These are phyloP conservation scores for Ustilaginoidea virens DNA, from an alignment of 2,329 filamentous ascomycete species.

Conservation along the genomic window DNA sequence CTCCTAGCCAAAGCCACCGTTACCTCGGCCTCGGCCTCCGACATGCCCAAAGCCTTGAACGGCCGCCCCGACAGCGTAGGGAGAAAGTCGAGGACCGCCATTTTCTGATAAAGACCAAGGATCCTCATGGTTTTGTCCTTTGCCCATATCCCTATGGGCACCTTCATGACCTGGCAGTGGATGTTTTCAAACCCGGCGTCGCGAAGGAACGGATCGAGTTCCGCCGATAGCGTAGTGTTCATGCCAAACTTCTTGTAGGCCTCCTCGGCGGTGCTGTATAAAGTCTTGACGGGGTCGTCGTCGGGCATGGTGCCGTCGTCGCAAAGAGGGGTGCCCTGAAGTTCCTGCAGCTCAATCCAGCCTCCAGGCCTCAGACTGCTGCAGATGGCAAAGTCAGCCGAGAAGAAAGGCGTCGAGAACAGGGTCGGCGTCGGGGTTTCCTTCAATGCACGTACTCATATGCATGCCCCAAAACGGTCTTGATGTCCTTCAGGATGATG, in stretches of 20 bases:
- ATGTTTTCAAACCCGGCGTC: slow-evolving; percentile 9
- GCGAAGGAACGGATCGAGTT: slow-evolving; percentile 6
- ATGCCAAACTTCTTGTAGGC: slow-evolving; percentile 7
- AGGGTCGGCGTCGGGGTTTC: too few species aligned
- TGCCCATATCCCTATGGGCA: slow-evolving; percentile 23
- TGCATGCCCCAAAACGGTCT: slow-evolving; percentile 7
- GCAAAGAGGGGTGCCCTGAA: slow-evolving; percentile 17
- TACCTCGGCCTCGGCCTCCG: slow-evolving; percentile 14
- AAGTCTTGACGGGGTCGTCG: slow-evolving; percentile 6
- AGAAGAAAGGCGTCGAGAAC: neutral
- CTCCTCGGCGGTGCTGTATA: slow-evolving; percentile 5
- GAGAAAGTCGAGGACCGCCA: slow-evolving; percentile 19
- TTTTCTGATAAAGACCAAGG: slow-evolving; percentile 22
- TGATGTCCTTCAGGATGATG: slow-evolving; percentile 7
- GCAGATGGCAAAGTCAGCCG: neutral
- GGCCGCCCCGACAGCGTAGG: slow-evolving; percentile 20
- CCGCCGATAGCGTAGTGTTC: slow-evolving; percentile 7
- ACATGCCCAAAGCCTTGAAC: slow-evolving; percentile 15
- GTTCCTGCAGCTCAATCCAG: slow-evolving; percentile 27
- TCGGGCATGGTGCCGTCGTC: slow-evolving; percentile 18
- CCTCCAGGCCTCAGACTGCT: slow-evolving; percentile 23
- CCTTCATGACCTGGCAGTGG: slow-evolving; percentile 19
- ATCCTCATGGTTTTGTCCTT: slow-evolving; percentile 16
- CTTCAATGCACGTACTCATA: slow-evolving; percentile 10
- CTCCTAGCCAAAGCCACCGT: slow-evolving; percentile 12